These are phyloP conservation scores for Skeletonema menzelii DNA, from an alignment of 108 stramenopile species.

Conservation along the genomic window DNA sequence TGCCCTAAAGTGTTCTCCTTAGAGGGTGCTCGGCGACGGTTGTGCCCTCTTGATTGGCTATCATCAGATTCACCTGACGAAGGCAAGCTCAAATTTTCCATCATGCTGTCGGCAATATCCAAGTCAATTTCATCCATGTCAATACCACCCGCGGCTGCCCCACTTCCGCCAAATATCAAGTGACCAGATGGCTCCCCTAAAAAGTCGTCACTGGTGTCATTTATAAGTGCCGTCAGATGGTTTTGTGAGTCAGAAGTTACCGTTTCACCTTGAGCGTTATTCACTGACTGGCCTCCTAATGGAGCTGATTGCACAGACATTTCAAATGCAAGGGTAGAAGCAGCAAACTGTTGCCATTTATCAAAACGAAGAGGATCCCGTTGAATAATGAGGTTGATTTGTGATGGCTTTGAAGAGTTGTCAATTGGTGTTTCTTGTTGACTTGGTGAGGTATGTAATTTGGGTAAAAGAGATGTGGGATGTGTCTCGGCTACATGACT, in stretches of 20 bases:
- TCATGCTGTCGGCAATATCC: constrained; percentile 90
- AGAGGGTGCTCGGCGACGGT: constrained; percentile 19
- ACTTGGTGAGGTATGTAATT: constrained; percentile 6
- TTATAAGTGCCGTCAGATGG: constrained; percentile 20
- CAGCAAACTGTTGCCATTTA: constrained; percentile 76
- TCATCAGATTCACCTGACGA: constrained; percentile 5
- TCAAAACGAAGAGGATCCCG: constrained; percentile 50
- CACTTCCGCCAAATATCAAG: constrained; percentile 49
- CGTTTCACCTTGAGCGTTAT: constrained; percentile 23
- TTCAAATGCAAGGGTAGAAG: constrained; percentile 72
- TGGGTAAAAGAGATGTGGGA: not conserved
- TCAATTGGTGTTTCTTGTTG: not conserved
- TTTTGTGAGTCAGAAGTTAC: constrained; percentile 55
- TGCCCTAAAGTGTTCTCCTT: not conserved
- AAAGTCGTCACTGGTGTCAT: constrained; percentile 59
- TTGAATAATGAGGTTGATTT: constrained; percentile 17
- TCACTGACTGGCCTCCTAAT: constrained; percentile 64
- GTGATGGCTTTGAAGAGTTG: not conserved
- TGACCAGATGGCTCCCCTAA: constrained; percentile 42
- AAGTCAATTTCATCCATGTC: constrained; percentile 90
- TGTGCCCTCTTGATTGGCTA: constrained; percentile 29
- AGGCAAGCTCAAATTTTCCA: constrained; percentile 67
- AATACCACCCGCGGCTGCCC: constrained; percentile 59
- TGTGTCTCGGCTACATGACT: not conserved
- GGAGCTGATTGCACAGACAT: constrained; percentile 84